Evolutionary conservation across 2,329 filamentous ascomycete species (phyloP), one percentile per base, ranked within the genome.

Genomic region (Pestalotiopsis sp.): DNA sequence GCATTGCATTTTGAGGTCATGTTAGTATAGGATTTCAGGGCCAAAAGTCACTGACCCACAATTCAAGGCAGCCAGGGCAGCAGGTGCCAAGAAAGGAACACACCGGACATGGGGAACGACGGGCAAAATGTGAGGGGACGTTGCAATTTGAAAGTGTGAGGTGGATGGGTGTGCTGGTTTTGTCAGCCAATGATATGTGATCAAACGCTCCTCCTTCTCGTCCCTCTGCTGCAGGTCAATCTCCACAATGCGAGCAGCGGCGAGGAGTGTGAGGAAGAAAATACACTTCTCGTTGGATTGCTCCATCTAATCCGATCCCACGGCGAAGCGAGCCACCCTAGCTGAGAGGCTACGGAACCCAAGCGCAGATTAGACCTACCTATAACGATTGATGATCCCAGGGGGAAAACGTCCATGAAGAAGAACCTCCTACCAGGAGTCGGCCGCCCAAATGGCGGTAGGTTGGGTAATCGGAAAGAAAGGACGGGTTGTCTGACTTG

Each of bases 401-500:
- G 4, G 38, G 17, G 12, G n/a, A 9, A 36, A 11, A 36, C 36
- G 12, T 13, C 6, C 36, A 61, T 61, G 57, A 59, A 36, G 57
- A 27, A 23, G 36, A 36, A 36, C 31, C 38, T 64, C 31, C 38
- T 64, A 13, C 60, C 60, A 31, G 31, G 23, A 23, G 39, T 25
- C 20, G 62, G 62, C 39, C 38, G 62, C n/a, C 59, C 59, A 11
- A 61, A 64, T 64, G 62, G 62, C 14, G 62, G 62, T 13, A 23
- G 62, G 25, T 12, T 64, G n/a, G 64, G 64, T 11, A 65, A 58
- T 27, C 64, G 64, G 14, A 65, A 65, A 20, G 64, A 57, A 4
- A 57, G 64, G 25, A 65, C 64, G 12, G 64, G 64, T 7, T 65
- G 64, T 39, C 17, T 57, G 45, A 65, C 64, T 17, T 65, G 64